Percentiles rank a stretch among this genome's conserved stretches.
phyloP scores from a whole-genome alignment of 2,329 filamentous ascomycete species.

The Colletotrichum musicola region DNA sequence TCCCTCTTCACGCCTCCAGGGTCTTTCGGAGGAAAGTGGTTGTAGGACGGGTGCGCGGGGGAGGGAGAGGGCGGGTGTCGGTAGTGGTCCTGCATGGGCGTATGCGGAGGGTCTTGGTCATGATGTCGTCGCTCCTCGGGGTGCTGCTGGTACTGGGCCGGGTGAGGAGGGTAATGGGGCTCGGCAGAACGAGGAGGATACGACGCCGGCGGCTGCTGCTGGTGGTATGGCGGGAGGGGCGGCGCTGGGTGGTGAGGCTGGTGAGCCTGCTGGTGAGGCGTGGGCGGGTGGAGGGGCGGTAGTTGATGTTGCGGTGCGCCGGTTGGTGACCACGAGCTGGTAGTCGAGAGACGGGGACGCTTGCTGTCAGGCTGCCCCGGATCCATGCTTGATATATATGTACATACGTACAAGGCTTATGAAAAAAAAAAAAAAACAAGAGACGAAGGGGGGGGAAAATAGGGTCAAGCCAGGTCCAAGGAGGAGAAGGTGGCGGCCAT shows the following conservation, averaged over 20 bases:
- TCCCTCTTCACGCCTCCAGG: slow-evolving; percentile 69
- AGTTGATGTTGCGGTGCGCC: slow-evolving; percentile 59
- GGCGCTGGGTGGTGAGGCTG: slow-evolving; percentile 54
- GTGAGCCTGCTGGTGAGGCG: slow-evolving; percentile 48
- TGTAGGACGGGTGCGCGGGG: slow-evolving; percentile 59
- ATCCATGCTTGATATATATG: slow-evolving; percentile 70
- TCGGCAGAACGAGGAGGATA: slow-evolving; percentile 53
- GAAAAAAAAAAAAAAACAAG: slow-evolving; percentile 34
- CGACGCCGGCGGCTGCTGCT: slow-evolving; percentile 35
- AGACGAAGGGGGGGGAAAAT: slow-evolving; percentile 39
- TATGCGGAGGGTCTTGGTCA: slow-evolving; percentile 65
- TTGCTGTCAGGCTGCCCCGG: slow-evolving; percentile 69
- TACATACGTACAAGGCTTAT: slow-evolving; percentile 50
- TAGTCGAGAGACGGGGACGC: slow-evolving; percentile 66
- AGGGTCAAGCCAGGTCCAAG: slow-evolving; percentile 42
- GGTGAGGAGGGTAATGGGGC: slow-evolving; percentile 50
- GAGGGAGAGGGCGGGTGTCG: slow-evolving; percentile 61
- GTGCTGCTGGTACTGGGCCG: slow-evolving; percentile 45
- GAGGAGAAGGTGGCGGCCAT: slow-evolving; percentile 45
- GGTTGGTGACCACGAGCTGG: slow-evolving; percentile 57
- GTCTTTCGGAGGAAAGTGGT: slow-evolving; percentile 62
- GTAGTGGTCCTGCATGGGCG: slow-evolving; percentile 67
- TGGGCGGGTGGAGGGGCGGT: slow-evolving; percentile 61
- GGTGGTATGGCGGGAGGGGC: slow-evolving; percentile 52
- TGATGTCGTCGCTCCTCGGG: slow-evolving; percentile 67